Conservation (phyloP, 202 grass and related monocot genomes). For the Setaria italica region DNA sequence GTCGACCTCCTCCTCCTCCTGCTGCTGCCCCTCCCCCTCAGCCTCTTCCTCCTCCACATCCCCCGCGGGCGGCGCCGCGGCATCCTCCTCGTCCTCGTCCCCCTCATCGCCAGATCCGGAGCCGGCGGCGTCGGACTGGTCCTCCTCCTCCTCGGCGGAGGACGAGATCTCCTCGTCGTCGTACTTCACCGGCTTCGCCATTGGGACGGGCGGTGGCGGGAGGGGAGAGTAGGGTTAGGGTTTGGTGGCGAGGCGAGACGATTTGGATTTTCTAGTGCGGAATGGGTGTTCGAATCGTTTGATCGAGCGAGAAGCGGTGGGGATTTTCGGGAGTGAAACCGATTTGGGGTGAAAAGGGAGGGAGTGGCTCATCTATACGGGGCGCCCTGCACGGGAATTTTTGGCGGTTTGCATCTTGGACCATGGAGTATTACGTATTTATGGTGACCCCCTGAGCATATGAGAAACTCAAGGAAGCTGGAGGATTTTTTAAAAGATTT, state of each 20-base stretch:
- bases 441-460: background rate
- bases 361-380: background rate
- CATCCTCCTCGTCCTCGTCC: conserved; percentile 50
- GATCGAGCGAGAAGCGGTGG: conserved; percentile 24
- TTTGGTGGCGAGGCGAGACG: conserved; percentile 1
- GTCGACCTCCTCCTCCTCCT: conserved; percentile 63
- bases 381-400: background rate
- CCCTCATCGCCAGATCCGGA: conserved; percentile 49
- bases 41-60: conserved; percentile 53
- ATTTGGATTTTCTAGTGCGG: conserved; percentile 23
- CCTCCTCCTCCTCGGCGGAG: conserved; percentile 61
- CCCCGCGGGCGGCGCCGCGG: conserved; percentile 17
- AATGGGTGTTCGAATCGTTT: background rate
- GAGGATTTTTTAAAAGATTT: background rate
- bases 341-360: background rate
- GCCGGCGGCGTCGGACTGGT: conserved; percentile 50
- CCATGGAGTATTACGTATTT: background rate
- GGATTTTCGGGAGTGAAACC: background rate
- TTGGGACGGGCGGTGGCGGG: conserved; percentile 26
- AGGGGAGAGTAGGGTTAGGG: conserved; percentile 47
- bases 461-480: background rate
- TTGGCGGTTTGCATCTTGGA: background rate
- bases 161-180: conserved; percentile 62
- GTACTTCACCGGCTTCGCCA: conserved; percentile 74
- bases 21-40: conserved; percentile 1